Evolutionary conservation across 2,329 filamentous ascomycete species (phyloP), one percentile per base, ranked within the genome.

Genomic region (Aureobasidium sp.): DNA sequence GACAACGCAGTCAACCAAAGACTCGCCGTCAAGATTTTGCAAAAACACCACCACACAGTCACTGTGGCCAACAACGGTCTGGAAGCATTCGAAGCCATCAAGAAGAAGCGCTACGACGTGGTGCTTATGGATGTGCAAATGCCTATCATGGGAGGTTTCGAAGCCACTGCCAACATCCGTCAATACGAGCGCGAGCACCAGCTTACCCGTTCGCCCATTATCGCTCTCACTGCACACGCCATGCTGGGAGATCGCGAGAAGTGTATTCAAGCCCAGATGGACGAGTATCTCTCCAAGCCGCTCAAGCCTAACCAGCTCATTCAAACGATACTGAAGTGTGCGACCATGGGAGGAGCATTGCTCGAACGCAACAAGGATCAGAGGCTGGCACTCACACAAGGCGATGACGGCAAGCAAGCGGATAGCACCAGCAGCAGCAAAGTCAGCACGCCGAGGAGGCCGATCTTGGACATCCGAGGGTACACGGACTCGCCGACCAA

Each of bases 81-180:
- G 65, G 93, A 97, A 70, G 94, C 94, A 1, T 85, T 97, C 15
- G 89, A 96, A 70, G 86, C 89, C n/a, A 86, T 96, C 67, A 92
- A 95, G 79, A 84, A 87, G 71, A 93, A 88, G 76, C 88, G 90
- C 71, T 99, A 95, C 72, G 94, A 99, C 73, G 90, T 96, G 63
- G 94, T 99, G 65, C 81, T 99, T 51, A 99, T 99, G 94, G 94
- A 99, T 71, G 94, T 99, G 19, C 94, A 97, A 73, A 99, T 99
- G 94, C 94, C 94, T n/a, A 89, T 97, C 69, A 97, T 97, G 92
- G 94, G 94, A 71, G 94, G 94, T 46, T 97, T 99, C 71, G 94
- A 99, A 75, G 92, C 94, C 15, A 99, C 94, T 4, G 89, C 86
- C 66, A 96, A 96, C 78, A 99, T 99, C 66, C 85, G 94, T 69